Conservation (phyloP, 1,284 basidiomycete genomes). For the Moesziomyces sp. region DNA sequence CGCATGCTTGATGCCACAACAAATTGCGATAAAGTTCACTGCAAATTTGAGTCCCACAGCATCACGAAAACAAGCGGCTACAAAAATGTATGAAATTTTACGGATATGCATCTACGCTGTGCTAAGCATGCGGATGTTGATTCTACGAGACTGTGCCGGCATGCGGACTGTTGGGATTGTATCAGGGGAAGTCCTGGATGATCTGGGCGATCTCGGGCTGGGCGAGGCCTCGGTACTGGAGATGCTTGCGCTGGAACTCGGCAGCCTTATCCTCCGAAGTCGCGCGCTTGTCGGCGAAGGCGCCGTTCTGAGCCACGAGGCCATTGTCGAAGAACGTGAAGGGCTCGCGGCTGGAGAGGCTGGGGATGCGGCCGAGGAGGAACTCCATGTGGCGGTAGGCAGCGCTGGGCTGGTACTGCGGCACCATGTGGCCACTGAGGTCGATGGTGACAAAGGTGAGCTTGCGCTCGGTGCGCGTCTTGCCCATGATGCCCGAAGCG, state of each 20-base stretch:
- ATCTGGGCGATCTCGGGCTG: conserved; percentile 34
- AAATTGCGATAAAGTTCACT: no score
- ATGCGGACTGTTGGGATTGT: neutral
- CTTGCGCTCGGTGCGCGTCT: conserved; percentile 53
- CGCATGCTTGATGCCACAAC: no score
- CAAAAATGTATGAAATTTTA: no score
- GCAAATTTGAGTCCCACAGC: no score
- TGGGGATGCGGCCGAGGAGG: conserved; percentile 56
- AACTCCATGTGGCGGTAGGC: conserved; percentile 59
- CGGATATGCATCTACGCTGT: neutral
- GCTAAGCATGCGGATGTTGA: neutral
- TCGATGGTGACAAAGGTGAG: conserved; percentile 56
- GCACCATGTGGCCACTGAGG: conserved; percentile 57
- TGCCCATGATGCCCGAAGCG: conserved; percentile 33
- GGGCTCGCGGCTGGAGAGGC: conserved; percentile 16
- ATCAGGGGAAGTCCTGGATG: conserved; percentile 19
- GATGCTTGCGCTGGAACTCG: conserved; percentile 11
- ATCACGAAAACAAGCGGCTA: no score
- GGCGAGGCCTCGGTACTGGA: conserved; percentile 19
- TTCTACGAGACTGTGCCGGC: neutral
- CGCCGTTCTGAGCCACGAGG: conserved; percentile 9
- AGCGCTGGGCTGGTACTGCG: conserved; percentile 56
- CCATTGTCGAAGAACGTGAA: conserved; percentile 37
- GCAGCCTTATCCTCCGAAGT: neutral
- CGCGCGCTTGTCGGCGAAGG: conserved; percentile 1